Percentiles rank a stretch among this genome's conserved stretches.
Evolutionary conservation across 148 eudicot species (phyloP).

Genomic region (Spergularia marina): DNA sequence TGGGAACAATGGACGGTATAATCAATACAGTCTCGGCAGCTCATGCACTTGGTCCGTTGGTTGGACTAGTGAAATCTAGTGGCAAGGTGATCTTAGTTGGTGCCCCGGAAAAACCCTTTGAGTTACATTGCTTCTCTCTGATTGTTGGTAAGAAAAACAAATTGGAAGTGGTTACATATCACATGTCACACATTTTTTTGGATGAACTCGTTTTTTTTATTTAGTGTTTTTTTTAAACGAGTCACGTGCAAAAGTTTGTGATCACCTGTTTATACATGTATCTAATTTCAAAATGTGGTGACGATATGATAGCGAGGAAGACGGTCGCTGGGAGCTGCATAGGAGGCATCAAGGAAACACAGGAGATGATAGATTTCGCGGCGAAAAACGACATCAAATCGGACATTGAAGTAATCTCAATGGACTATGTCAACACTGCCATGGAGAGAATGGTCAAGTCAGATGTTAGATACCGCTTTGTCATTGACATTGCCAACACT

Average conservation of each 20-base stretch:
- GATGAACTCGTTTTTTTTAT: too few relatives aligned
- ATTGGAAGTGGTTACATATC: neutral
- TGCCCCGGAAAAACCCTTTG: slow-evolving; percentile 34
- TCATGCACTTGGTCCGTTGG: slow-evolving; percentile 31
- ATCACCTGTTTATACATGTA: too few relatives aligned
- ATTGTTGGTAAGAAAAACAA: slow-evolving; percentile 18
- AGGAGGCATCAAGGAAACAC: slow-evolving; percentile 18
- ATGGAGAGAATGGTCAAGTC: slow-evolving; percentile 35
- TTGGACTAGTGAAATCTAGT: slow-evolving; percentile 32
- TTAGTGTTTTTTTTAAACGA: too few relatives aligned
- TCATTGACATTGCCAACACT: slow-evolving; percentile 34
- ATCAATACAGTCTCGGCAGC: slow-evolving; percentile 36
- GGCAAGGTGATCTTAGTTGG: slow-evolving; percentile 39
- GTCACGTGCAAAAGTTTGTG: too few relatives aligned
- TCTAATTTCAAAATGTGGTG: neutral
- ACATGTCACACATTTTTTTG: too few relatives aligned
- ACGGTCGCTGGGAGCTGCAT: slow-evolving; percentile 11
- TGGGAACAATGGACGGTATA: slow-evolving; percentile 39
- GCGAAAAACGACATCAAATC: slow-evolving; percentile 29
- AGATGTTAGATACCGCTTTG: slow-evolving; percentile 36
- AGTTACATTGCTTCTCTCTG: slow-evolving; percentile 27
- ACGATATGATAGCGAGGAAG: slow-evolving; percentile 11
- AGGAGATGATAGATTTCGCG: slow-evolving; percentile 41
- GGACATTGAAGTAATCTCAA: slow-evolving; percentile 33
- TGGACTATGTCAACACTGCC: slow-evolving; percentile 38